A percentile compares a stretch with the other conserved stretches of the same genome.
phyloP scores from a whole-genome alignment of 202 grass and related monocot species.

The Bolboschoenoplectus hybrid region DNA sequence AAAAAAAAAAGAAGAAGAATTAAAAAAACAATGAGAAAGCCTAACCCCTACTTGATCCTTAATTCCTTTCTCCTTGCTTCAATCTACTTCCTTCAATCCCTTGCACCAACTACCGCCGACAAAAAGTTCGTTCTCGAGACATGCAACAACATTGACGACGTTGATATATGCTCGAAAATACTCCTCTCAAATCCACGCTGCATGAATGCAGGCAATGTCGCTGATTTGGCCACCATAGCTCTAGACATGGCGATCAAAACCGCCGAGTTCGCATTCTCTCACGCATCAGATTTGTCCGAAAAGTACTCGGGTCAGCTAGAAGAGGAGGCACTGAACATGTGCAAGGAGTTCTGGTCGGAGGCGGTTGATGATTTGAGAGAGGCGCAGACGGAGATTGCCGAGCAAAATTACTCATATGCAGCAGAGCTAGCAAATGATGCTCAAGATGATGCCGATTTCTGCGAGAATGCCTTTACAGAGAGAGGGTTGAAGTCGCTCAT shows the following conservation, averaged over 20 bases:
- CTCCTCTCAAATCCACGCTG: conserved; percentile 20
- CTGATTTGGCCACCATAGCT: neutral
- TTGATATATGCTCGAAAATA: conserved; percentile 4
- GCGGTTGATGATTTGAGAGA: conserved; percentile 19
- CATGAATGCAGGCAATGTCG: neutral
- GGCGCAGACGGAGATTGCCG: neutral
- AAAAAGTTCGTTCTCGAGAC: conserved; percentile 5
- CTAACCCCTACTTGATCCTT: neutral
- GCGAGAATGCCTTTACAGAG: conserved; percentile 6
- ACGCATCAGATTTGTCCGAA: neutral
- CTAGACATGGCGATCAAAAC: conserved; percentile 3
- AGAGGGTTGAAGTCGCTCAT: neutral
- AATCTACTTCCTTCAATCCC: neutral
- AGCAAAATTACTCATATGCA: neutral
- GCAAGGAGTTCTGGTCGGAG: neutral
- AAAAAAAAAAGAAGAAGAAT: no score
- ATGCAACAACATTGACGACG: neutral
- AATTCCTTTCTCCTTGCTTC: neutral
- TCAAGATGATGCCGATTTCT: neutral
- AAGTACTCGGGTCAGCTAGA: neutral
- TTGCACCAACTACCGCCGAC: neutral
- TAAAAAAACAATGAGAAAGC: neutral
- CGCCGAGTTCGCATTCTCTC: neutral
- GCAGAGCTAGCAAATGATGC: neutral
- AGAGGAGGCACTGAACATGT: conserved; percentile 12